Percentiles rank a stretch among this genome's conserved stretches.
phyloP scores from a whole-genome alignment of 177 flowering plant genomes.

The Vitis hybrid region DNA sequence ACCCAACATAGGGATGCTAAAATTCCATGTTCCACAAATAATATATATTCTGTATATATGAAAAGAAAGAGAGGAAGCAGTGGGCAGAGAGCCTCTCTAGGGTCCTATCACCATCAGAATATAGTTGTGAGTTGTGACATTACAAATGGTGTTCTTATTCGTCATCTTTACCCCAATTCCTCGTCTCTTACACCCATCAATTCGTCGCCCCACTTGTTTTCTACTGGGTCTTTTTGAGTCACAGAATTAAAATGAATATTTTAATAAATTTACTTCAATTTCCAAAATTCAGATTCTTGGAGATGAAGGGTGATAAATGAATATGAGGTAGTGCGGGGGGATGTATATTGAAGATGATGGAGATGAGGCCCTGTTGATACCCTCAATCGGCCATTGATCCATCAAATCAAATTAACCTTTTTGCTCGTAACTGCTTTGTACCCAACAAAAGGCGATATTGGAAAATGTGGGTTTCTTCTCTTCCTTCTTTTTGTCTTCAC shows the following conservation, averaged over 20 bases:
- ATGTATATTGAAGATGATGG: neutral
- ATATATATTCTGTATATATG: neutral
- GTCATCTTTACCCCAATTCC: neutral
- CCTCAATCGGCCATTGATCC: constrained; percentile 12
- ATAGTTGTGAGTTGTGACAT: neutral
- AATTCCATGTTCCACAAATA: constrained; percentile 31
- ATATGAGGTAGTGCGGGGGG: neutral
- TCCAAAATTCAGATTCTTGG: neutral
- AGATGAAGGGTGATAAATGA: too few species aligned
- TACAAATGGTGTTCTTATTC: neutral
- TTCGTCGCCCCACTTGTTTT: too few species aligned
- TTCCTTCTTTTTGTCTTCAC: constrained; percentile 19
- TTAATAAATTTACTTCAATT: neutral
- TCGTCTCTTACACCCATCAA: neutral
- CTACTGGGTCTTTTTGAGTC: too few species aligned
- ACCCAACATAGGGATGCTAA: constrained; percentile 35
- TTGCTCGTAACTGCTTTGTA: constrained; percentile 16
- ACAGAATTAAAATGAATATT: too few species aligned
- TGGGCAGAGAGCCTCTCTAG: constrained; percentile 32
- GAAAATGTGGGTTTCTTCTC: neutral
- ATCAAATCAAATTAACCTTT: constrained; percentile 18
- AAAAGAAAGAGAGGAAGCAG: constrained; percentile 13
- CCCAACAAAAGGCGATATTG: constrained; percentile 1
- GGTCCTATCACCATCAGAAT: constrained; percentile 25
- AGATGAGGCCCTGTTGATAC: neutral